Conservation (phyloP, 495 filamentous ascomycete genomes). For the Tricharina praecox region DNA sequence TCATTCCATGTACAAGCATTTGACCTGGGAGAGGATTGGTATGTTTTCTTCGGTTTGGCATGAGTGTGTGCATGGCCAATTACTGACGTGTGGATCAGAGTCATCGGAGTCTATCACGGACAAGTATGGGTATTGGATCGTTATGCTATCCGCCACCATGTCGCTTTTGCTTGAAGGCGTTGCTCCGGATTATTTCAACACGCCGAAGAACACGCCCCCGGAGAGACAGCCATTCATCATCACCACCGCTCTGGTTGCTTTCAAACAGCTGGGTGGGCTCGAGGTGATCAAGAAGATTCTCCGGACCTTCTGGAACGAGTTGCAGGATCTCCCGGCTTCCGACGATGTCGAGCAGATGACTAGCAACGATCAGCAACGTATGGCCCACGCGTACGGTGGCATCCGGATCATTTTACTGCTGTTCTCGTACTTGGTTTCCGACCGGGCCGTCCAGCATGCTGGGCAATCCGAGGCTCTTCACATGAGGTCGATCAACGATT, state of each 20-base stretch:
- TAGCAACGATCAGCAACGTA: conserved; percentile 32
- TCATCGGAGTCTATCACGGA: conserved; percentile 25
- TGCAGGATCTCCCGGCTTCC: conserved; percentile 32
- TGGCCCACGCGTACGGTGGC: conserved; percentile 44
- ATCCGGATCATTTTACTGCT: conserved; percentile 74
- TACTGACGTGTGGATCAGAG: conserved; percentile 6
- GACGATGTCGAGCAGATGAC: conserved; percentile 30
- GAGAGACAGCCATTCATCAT: conserved; percentile 40
- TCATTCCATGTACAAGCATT: conserved; percentile 36
- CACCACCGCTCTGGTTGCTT: conserved; percentile 64
- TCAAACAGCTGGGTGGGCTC: conserved; percentile 66
- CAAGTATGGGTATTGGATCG: conserved; percentile 61
- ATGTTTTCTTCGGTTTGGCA: background rate
- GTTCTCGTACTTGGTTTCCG: conserved; percentile 55
- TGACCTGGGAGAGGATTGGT: conserved; percentile 25
- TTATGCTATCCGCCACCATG: conserved; percentile 57
- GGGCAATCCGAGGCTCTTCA: conserved; percentile 44
- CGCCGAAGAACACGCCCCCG: conserved; percentile 39
- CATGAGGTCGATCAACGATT: conserved; percentile 34
- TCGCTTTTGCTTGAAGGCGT: conserved; percentile 60
- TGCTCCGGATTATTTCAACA: conserved; percentile 8
- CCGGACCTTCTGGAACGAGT: conserved; percentile 51
- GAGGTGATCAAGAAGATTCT: conserved; percentile 56
- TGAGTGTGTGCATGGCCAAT: background rate
- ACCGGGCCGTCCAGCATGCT: conserved; percentile 64